phyloP scores from a whole-genome alignment of 164 flowering plant species.

The Kingdonia uniflora region DNA sequence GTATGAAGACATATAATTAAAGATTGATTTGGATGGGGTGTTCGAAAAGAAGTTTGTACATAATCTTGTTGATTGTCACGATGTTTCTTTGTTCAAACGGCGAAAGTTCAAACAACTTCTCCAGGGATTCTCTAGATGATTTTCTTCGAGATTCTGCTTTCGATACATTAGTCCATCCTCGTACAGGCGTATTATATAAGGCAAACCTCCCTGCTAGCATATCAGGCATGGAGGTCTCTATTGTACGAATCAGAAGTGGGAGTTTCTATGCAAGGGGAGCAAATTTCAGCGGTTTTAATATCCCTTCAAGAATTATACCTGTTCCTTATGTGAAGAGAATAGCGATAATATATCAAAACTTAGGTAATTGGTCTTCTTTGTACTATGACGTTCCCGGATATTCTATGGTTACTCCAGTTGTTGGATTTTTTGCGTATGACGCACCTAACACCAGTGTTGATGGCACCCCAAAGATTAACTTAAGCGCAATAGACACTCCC shows the following conservation, averaged over 20 bases:
- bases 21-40: slow-evolving; percentile 11
- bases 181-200: slow-evolving; percentile 30
- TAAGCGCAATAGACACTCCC: slow-evolving; percentile 17
- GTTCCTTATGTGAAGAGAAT: slow-evolving; percentile 43
- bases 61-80: background rate
- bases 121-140: slow-evolving; percentile 24
- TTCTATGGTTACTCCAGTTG: slow-evolving; percentile 31
- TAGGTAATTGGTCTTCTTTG: slow-evolving; percentile 53
- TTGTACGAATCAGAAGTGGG: slow-evolving; percentile 35
- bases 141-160: slow-evolving; percentile 34
- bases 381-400: slow-evolving; percentile 41
- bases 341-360: slow-evolving; percentile 39
- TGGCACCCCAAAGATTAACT: slow-evolving; percentile 14
- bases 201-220: slow-evolving; percentile 34
- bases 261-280: slow-evolving; percentile 48
- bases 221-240: slow-evolving; percentile 38
- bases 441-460: slow-evolving; percentile 20
- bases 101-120: slow-evolving; percentile 7
- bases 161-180: slow-evolving; percentile 24
- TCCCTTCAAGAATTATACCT: slow-evolving; percentile 40
- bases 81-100: background rate
- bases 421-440: slow-evolving; percentile 43
- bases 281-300: slow-evolving; percentile 31
- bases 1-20: background rate
- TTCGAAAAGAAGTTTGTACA: slow-evolving; percentile 3